Conservation (phyloP, 169 alveolate genomes). For the Plasmodium fragile region DNA sequence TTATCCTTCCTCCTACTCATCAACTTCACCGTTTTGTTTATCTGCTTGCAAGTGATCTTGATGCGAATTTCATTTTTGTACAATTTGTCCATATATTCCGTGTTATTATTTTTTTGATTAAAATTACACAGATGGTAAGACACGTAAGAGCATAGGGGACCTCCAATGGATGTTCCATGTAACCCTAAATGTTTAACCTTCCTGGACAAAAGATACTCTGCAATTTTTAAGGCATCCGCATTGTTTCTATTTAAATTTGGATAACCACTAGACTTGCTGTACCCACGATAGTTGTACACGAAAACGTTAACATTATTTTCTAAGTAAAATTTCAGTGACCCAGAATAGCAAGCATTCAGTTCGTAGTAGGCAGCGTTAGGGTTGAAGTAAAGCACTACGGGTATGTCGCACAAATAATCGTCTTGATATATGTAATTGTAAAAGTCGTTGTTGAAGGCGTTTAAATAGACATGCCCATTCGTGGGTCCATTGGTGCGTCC, state of each 20-base stretch:
- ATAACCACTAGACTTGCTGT: constrained; percentile 43
- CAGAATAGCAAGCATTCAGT: constrained; percentile 67
- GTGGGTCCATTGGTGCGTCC: not conserved
- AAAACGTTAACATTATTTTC: constrained; percentile 59
- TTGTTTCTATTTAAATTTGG: constrained; percentile 70
- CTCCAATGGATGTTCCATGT: constrained; percentile 75
- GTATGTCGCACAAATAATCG: constrained; percentile 53
- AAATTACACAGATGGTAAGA: constrained; percentile 65
- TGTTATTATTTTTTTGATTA: constrained; percentile 12
- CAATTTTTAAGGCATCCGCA: constrained; percentile 56
- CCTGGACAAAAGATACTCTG: constrained; percentile 62
- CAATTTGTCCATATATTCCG: constrained; percentile 29
- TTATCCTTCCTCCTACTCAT: constrained; percentile 48
- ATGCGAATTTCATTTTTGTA: constrained; percentile 42
- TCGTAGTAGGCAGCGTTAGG: constrained; percentile 74
- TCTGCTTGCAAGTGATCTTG: constrained; percentile 28
- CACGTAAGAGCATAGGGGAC: constrained; percentile 70
- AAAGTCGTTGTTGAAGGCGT: constrained; percentile 68
- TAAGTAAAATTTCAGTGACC: constrained; percentile 38
- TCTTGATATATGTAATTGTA: constrained; percentile 67
- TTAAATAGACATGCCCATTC: constrained; percentile 13
- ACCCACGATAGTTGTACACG: constrained; percentile 72
- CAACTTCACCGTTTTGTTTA: constrained; percentile 21
- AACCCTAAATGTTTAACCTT: constrained; percentile 70
- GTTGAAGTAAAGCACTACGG: constrained; percentile 60